Percentiles rank a stretch among this genome's conserved stretches.
Evolutionary conservation across 148 eudicot genomes (phyloP).

Genomic region (Limonium bicolor): DNA sequence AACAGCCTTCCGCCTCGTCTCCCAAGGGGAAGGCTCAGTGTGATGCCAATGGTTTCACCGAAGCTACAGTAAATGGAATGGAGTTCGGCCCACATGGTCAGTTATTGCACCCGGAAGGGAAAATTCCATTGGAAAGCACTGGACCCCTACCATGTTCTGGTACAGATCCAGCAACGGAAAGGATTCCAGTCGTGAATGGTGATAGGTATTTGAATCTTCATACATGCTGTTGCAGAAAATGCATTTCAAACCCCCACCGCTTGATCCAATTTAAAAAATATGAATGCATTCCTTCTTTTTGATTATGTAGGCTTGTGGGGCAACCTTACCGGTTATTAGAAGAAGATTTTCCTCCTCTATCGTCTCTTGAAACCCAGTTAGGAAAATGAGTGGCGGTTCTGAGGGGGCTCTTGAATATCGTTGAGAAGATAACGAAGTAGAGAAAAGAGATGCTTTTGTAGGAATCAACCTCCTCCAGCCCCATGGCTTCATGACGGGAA

Average conservation of each 20-base stretch:
- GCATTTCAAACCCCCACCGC: not conserved
- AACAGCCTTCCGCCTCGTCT: conserved; percentile 18
- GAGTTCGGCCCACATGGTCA: conserved; percentile 16
- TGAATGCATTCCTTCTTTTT: not conserved
- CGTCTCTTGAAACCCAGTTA: conserved; percentile 8
- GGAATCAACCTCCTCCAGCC: conserved; percentile 1
- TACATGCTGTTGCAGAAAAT: not conserved
- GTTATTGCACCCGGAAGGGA: conserved; percentile 3
- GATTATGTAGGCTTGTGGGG: conserved; percentile 31
- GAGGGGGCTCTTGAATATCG: not conserved
- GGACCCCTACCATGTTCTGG: conserved; percentile 4
- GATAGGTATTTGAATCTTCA: not conserved
- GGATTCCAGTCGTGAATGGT: not conserved
- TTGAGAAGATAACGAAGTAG: not conserved
- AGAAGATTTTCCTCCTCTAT: conserved; percentile 86
- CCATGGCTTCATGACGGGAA: no score
- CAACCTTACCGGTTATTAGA: conserved; percentile 56
- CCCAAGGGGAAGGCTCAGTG: conserved; percentile 21
- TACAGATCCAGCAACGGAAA: not conserved
- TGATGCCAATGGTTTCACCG: conserved; percentile 20
- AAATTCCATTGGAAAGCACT: conserved; percentile 13
- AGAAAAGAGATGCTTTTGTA: conserved; percentile 3
- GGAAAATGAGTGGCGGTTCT: no score
- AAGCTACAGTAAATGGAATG: conserved; percentile 15
- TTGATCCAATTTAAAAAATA: no score